Evolutionary conservation across 768 basidiomycete genomes (phyloP), one percentile per base, ranked within the genome.

Genomic region (Lentinus tigrinus): DNA sequence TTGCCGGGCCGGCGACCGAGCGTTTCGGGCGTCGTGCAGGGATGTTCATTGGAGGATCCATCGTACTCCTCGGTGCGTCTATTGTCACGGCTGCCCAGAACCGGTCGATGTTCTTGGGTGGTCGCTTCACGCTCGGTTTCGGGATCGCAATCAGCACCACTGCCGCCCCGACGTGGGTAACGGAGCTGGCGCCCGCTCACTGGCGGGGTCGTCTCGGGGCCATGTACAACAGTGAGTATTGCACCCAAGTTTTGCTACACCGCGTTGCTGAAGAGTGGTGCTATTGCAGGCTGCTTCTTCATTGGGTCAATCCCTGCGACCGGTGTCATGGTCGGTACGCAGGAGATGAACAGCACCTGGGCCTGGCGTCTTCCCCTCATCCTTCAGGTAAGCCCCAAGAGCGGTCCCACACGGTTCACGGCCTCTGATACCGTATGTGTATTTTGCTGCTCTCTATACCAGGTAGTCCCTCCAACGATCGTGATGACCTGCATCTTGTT

Each of bases 321-420:
- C 17, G 51, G 51, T 14, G 26, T 52, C 38, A 52, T 52, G 51
- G 51, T 84, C 66, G 91, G 91, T 26, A 88, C 91, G 17, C 86
- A 89, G 79, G 80, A 81, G 70, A 83, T 91, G 52, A 61, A 70
- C 53, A 81, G 67, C 65, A 82, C 82, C 26, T 92, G 88, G 89
- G 74, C 88, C n/a, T 95, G 92, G 92, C 87, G 94, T 66, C 76
- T 91, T 50, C 90, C 91, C 24, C 90, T 89, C 16, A 69, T 81
- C 37, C 75, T 91, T n/a, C 89, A 94, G 73, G 86, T 50, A 7
- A 5, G 49, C 23, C n/a, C 21, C 14, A n/a, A 11, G 8, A 3
- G 49, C 49, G 13, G 49, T 34, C 36, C 11, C n/a, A 19, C 2
- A n/a, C 36, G 31, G 31, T 31, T n/a, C n/a, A n/a, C n/a, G n/a